phyloP scores from a whole-genome alignment of 2,329 filamentous ascomycete genomes.

The Cladosporium sp. region DNA sequence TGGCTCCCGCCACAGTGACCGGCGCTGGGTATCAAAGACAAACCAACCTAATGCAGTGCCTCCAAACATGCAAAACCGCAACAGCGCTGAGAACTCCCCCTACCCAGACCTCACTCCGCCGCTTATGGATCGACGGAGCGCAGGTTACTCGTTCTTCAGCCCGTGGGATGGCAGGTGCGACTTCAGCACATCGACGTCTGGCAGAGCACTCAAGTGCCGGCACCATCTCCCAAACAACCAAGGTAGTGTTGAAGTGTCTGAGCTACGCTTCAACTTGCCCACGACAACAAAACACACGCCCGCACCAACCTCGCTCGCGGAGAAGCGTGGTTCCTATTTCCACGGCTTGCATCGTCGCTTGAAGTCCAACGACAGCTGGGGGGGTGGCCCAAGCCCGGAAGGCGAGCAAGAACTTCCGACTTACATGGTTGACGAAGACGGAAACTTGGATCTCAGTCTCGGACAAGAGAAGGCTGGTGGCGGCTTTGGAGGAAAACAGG shows the following conservation, averaged over 20 bases:
- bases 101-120: constrained; percentile 33
- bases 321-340: constrained; percentile 28
- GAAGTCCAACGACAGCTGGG: constrained; percentile 17
- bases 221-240: constrained; percentile 35
- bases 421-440: constrained; percentile 35
- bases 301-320: constrained; percentile 29
- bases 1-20: constrained; percentile 40
- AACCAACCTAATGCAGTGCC: constrained; percentile 26
- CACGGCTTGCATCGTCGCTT: constrained; percentile 13
- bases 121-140: constrained; percentile 53
- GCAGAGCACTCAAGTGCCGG: constrained; percentile 51
- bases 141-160: constrained; percentile 72
- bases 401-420: constrained; percentile 15
- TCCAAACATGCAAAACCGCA: constrained; percentile 22
- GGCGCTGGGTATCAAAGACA: constrained; percentile 2
- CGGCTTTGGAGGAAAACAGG: constrained; percentile 79
- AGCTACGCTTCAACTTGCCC: constrained; percentile 87
- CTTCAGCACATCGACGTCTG: constrained; percentile 75
- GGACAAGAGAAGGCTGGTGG: constrained; percentile 84
- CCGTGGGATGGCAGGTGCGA: constrained; percentile 88
- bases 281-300: constrained; percentile 42
- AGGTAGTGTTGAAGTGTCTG: constrained; percentile 62
- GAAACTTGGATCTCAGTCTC: constrained; percentile 68
- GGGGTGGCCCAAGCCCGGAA: constrained; percentile 12
- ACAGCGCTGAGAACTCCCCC: not conserved